Base-by-base conservation (phyloP, 257 asterid species). In the Nicotiana sylvestris region DNA sequence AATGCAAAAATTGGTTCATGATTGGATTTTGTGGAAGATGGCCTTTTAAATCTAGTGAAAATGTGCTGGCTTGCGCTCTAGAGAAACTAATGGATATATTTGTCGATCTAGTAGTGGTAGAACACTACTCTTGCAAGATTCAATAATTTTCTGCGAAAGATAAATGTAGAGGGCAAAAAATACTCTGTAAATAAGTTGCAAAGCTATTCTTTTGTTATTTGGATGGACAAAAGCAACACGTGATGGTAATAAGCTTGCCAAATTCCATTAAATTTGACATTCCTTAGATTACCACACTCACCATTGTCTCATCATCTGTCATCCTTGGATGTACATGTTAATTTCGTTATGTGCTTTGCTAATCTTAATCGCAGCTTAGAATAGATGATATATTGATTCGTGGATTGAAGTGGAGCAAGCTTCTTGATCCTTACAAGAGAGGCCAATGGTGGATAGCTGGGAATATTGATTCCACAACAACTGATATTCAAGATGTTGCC, bases 371-470 rank as follows among this genome's bases (percentile, higher is more conserved):
- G 88, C 97, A 96, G 99, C 85, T 96, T 82, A 90, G 91, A 87
- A 96, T 88, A 4, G 96, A 87, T 53, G 95, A 93, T 81, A 86
- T 94, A 81, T 85, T 90, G 86, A 86, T 94, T 77, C 91, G 96
- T 57, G 98, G 94, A 32, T 83, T 95, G 67, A 93, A 86, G 87
- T 96, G 99, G 99, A 81, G 92, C 85, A 91, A 90, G 92, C 98
- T 96, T 84, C 87, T 93, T 61, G 97, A 94, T 88, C 94, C 97
- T 70, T 86, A 87, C 85, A 93, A 94, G 94, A 96, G 90, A 89
- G 98, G 98, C 11, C 97, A 92, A 82, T 96, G 99, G 99, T 96
- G 99, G 99, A 82, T 89, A 85, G 90, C 94, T 46, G 98, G 97
- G 76, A 95, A 90, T 86, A 56, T 82, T 74, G 86, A 90, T 29